phyloP scores from a whole-genome alignment of 2,329 filamentous ascomycete genomes.

The Leptoxyphium fumago region DNA sequence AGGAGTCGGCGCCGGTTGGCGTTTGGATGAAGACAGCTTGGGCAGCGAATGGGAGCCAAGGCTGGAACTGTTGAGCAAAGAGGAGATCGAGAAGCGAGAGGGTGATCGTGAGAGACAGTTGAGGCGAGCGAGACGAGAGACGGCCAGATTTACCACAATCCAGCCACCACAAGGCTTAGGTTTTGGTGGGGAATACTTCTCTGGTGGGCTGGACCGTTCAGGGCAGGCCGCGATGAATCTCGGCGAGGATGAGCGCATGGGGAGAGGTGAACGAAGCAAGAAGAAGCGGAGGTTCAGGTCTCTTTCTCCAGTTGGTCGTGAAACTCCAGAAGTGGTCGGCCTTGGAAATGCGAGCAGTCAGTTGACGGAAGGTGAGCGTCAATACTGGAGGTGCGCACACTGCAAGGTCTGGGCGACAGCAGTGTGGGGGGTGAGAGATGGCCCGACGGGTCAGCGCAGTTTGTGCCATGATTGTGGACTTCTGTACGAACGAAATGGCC shows the following conservation, averaged over 20 bases:
- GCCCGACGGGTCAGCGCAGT: constrained; percentile 67
- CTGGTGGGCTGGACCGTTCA: constrained; percentile 25
- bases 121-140: constrained; percentile 72
- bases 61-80: constrained; percentile 57
- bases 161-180: constrained; percentile 33
- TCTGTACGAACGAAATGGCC: constrained; percentile 73
- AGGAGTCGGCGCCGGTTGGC: constrained; percentile 75
- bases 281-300: constrained; percentile 89
- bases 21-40: constrained; percentile 84
- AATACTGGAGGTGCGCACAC: constrained; percentile 75
- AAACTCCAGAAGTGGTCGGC: constrained; percentile 60
- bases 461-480: constrained; percentile 90
- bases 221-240: constrained; percentile 24
- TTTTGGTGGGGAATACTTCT: constrained; percentile 38
- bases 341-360: constrained; percentile 51
- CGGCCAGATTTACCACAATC: constrained; percentile 53
- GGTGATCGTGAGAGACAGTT: constrained; percentile 87
- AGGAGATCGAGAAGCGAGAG: constrained; percentile 95
- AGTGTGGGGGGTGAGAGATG: constrained; percentile 90
- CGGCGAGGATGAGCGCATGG: constrained; percentile 62
- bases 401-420: constrained; percentile 78
- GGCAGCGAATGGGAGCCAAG: constrained; percentile 41
- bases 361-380: constrained; percentile 59
- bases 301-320: constrained; percentile 66
- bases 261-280: constrained; percentile 81